These are phyloP conservation scores for Dictyostelium capitatum DNA, from an alignment of 78 protist genomes.

Conservation along the genomic window DNA sequence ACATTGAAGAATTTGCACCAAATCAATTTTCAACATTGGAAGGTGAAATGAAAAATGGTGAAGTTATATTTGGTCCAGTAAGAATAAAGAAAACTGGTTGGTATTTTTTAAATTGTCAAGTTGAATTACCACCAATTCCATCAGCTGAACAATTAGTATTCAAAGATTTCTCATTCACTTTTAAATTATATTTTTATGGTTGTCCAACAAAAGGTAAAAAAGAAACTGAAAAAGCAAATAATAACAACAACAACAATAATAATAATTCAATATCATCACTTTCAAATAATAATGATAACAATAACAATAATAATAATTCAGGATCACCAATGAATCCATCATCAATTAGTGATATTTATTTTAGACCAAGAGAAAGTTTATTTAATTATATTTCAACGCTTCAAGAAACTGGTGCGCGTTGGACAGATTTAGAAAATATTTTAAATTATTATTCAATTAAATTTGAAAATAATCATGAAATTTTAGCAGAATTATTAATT, in stretches of 20 bases:
- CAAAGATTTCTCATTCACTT: constrained; percentile 47
- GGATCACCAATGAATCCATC: constrained; percentile 2
- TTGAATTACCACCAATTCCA: constrained; percentile 58
- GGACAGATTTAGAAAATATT: constrained; percentile 55
- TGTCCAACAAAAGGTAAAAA: constrained; percentile 64
- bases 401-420: constrained; percentile 73
- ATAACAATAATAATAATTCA: background rate
- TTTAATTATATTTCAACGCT: constrained; percentile 46
- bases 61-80: constrained; percentile 65
- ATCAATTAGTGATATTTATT: constrained; percentile 24
- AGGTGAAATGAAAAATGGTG: constrained; percentile 44
- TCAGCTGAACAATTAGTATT: constrained; percentile 24
- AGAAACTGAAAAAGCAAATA: background rate
- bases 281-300: background rate
- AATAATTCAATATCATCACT: background rate
- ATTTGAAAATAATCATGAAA: constrained; percentile 49
- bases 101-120: constrained; percentile 39
- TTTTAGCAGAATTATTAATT: constrained; percentile 44
- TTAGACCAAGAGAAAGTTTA: constrained; percentile 56
- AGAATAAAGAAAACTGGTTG: constrained; percentile 68
- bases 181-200: constrained; percentile 70
- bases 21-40: constrained; percentile 48
- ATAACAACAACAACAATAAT: background rate
- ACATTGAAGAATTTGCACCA: constrained; percentile 64
- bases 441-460: constrained; percentile 11